Evolutionary conservation across 1,284 basidiomycete species (phyloP).

Genomic region (Trametes polyzona): DNA sequence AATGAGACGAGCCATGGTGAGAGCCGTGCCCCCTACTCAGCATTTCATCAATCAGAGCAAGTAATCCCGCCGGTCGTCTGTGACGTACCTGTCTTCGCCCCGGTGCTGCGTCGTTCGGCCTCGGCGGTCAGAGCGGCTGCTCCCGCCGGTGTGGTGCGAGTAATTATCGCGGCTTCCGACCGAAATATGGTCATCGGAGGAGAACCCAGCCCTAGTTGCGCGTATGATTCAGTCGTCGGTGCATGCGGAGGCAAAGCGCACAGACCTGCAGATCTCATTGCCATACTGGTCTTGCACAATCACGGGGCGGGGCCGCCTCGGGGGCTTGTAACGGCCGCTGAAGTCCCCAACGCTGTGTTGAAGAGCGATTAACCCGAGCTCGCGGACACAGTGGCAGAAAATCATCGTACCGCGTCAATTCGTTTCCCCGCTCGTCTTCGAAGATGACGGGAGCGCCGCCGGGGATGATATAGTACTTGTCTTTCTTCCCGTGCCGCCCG

Average conservation of each 20-base stretch:
- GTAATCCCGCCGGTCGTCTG: no score
- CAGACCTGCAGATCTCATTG: slow-evolving; percentile 36
- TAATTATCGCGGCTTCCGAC: slow-evolving; percentile 27
- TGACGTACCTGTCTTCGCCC: slow-evolving; percentile 9
- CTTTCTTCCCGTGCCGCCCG: slow-evolving; percentile 36
- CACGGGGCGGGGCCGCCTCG: slow-evolving; percentile 30
- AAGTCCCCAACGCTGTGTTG: slow-evolving; percentile 31
- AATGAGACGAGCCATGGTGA: slow-evolving; percentile 3
- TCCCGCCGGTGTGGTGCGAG: slow-evolving; percentile 20
- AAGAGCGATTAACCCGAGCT: background rate
- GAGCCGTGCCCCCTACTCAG: background rate
- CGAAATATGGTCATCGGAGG: slow-evolving; percentile 27
- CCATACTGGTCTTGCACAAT: slow-evolving; percentile 38
- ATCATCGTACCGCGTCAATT: slow-evolving; percentile 67
- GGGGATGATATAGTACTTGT: slow-evolving; percentile 66
- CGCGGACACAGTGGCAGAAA: background rate
- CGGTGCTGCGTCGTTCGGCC: slow-evolving; percentile 16
- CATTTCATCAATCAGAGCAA: background rate
- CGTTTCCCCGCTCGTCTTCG: slow-evolving; percentile 66
- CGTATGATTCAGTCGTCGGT: background rate
- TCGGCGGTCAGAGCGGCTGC: slow-evolving; percentile 18
- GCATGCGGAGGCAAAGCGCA: background rate
- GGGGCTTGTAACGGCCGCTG: slow-evolving; percentile 35
- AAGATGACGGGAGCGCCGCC: slow-evolving; percentile 69
- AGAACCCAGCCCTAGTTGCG: slow-evolving; percentile 32